Percentiles rank a stretch among this genome's conserved stretches.
Conservation (phyloP, 345 rosid genomes). For the Geranium brycei region DNA sequence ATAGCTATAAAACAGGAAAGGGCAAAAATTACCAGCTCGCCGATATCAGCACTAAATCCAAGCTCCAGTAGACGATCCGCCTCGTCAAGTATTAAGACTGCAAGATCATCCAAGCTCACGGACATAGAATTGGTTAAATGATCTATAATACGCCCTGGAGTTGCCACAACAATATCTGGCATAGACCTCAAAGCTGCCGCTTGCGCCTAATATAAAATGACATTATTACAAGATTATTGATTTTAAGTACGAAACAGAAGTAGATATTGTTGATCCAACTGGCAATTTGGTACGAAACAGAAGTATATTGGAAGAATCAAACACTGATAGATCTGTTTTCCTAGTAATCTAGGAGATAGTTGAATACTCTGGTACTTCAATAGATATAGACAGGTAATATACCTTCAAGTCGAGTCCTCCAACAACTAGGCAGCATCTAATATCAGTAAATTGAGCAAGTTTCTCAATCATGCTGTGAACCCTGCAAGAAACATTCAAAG, state of each 20-base stretch:
- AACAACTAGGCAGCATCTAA: constrained; percentile 78
- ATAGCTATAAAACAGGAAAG: constrained; percentile 2
- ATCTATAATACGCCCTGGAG: constrained; percentile 96
- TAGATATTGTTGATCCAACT: neutral
- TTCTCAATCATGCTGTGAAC: constrained; percentile 90
- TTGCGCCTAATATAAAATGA: constrained; percentile 47
- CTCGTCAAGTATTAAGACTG: constrained; percentile 86
- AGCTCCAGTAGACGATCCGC: constrained; percentile 97
- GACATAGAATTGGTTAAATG: constrained; percentile 94
- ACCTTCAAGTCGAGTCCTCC: constrained; percentile 95
- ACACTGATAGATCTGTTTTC: neutral
- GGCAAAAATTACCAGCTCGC: constrained; percentile 53
- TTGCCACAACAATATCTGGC: constrained; percentile 97
- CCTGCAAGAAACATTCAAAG: constrained; percentile 28
- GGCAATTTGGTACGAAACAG: neutral
- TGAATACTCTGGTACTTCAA: neutral
- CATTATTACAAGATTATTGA: neutral
- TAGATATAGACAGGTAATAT: constrained; percentile 7
- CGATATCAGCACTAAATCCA: constrained; percentile 88
- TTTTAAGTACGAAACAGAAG: neutral
- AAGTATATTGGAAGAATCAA: neutral
- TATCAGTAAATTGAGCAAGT: constrained; percentile 77
- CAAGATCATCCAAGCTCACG: constrained; percentile 81
- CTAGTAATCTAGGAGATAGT: neutral
- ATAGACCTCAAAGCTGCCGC: constrained; percentile 73